phyloP scores from a whole-genome alignment of 345 rosid species.

The Citrus glauca region DNA sequence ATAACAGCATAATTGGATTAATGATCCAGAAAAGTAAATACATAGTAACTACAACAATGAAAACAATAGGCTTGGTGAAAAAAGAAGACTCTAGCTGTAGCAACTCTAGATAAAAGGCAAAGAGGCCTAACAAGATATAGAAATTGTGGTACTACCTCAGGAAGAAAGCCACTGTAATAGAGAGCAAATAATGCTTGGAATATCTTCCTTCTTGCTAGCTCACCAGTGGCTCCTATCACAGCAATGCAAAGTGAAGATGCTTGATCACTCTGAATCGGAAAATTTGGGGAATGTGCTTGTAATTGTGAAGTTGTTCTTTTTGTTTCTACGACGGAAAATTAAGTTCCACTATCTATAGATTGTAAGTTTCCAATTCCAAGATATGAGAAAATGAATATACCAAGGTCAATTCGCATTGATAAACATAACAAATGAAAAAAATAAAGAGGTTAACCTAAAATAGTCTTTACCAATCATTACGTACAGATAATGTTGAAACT shows the following conservation, averaged over 20 bases:
- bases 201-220: constrained; percentile 57
- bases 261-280: constrained; percentile 25
- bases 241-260: constrained; percentile 65
- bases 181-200: constrained; percentile 79
- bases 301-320: no score
- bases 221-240: constrained; percentile 80
- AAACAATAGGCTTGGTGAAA: not conserved
- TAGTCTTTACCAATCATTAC: constrained; percentile 19
- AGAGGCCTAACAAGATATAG: not conserved
- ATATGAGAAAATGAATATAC: not conserved
- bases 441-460: not conserved
- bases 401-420: not conserved
- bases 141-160: constrained; percentile 46
- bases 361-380: not conserved
- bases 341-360: not conserved
- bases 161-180: constrained; percentile 75
- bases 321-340: no score
- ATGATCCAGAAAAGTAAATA: not conserved
- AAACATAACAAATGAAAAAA: not conserved
- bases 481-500: constrained; percentile 3
- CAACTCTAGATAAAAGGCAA: not conserved
- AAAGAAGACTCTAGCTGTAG: not conserved
- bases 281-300: constrained; percentile 16
- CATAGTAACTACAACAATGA: not conserved
- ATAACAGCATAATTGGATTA: not conserved